Base-by-base conservation (phyloP, 805 yeast genomes). In the Grigorovia humatica region DNA sequence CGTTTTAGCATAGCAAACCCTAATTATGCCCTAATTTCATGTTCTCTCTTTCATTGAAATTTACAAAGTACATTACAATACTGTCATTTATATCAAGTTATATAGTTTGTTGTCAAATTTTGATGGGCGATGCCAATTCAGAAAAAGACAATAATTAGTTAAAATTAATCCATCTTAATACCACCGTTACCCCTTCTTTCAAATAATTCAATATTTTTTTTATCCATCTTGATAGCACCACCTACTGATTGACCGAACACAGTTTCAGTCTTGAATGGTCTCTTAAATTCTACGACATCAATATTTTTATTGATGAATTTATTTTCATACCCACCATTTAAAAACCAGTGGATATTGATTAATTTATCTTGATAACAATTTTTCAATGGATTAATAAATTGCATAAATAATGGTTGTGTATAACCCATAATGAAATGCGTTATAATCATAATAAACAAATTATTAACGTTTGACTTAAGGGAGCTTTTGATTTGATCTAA, bases 341-440 rank as follows among this genome's bases (percentile, higher is more conserved):
- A 32, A 62, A 86, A 86, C 53, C 93, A 65, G 70, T 93, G 96
- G 70, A 93, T 88, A 76, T 88, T 82, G 62, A 91, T 96, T 59
- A 88, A 81, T 74, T 89, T 89, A 64, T 87, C 74, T 74, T 93
- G 98, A 52, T 88, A 72, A 47, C 95, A 96, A 60, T 86, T 74
- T 80, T 93, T 93, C 63, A 93, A 74, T 49, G 96, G 91, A 50
- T 95, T 80, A 61, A 93, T 80, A 57, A 90, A 82, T 76, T 93
- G 98, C 89, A 91, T 85, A 60, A 93, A 82, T 68, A 93, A 79
- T 54, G 99, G 99, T 74, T 93, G 89, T 70, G 97, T 89, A 78
- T 88, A 93, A 73, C 88, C 85, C 95, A 93, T 81, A 81, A 91
- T 91, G 56, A 93, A 66, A 72, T 93, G 99, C 98, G 91, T 90